Conservation (phyloP, 129 eudicot species). For the Helichrysum umbraculigerum region DNA sequence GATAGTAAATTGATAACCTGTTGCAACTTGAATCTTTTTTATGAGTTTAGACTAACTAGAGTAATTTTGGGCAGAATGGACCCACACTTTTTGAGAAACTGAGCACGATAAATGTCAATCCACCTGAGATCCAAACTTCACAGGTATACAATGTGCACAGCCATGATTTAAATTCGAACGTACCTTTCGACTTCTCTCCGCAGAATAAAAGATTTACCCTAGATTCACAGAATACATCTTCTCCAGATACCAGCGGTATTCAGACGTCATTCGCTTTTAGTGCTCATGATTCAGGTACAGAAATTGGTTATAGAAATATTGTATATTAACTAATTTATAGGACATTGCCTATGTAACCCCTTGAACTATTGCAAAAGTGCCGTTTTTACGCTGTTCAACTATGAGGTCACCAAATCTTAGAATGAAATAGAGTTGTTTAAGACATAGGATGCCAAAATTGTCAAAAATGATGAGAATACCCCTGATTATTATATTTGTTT, state of each 20-base stretch:
- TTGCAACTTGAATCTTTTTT: background rate
- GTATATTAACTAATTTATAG: slow-evolving; percentile 1
- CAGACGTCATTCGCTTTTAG: slow-evolving; percentile 23
- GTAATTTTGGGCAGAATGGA: slow-evolving; percentile 54
- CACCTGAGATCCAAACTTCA: slow-evolving; percentile 47
- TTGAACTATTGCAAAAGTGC: background rate
- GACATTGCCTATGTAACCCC: background rate
- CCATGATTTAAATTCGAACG: slow-evolving; percentile 30
- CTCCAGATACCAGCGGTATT: slow-evolving; percentile 24
- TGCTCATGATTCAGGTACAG: slow-evolving; percentile 50
- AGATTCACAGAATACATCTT: slow-evolving; percentile 36
- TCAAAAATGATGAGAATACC: background rate
- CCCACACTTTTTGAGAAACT: slow-evolving; percentile 49
- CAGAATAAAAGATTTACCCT: slow-evolving; percentile 47
- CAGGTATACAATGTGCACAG: slow-evolving; percentile 35
- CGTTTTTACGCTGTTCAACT: background rate
- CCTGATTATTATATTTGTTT: background rate
- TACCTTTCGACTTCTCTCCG: slow-evolving; percentile 31
- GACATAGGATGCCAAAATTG: background rate
- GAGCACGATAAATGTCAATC: slow-evolving; percentile 36
- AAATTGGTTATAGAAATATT: background rate
- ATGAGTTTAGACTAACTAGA: background rate
- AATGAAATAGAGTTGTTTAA: background rate
- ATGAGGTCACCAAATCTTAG: slow-evolving; percentile 3
- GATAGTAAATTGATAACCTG: background rate